Evolutionary conservation across 2,329 filamentous ascomycete species (phyloP).

Genomic region (Hymenoscyphus albidus): DNA sequence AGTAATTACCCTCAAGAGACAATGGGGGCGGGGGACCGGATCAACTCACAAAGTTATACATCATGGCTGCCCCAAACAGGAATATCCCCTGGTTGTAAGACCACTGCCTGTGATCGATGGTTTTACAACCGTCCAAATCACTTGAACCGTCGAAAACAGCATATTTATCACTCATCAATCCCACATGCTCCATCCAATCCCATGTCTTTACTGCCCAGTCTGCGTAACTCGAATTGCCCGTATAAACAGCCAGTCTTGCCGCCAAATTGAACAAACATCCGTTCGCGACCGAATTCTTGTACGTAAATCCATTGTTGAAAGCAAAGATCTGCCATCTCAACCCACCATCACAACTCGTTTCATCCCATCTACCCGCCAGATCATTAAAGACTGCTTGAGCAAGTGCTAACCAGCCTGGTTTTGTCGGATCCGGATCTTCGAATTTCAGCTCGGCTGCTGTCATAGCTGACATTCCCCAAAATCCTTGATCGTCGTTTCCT

Average conservation of each 20-base stretch:
- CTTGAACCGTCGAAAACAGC: slow-evolving; percentile 58
- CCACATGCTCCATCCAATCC: slow-evolving; percentile 58
- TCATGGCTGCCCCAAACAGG: slow-evolving; percentile 52
- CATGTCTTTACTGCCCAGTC: slow-evolving; percentile 73
- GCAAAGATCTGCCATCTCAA: slow-evolving; percentile 80
- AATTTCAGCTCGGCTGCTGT: slow-evolving; percentile 66
- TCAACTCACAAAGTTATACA: slow-evolving; percentile 45
- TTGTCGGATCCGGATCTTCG: slow-evolving; percentile 45
- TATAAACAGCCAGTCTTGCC: slow-evolving; percentile 69
- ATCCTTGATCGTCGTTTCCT: slow-evolving; percentile 71
- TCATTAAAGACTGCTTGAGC: slow-evolving; percentile 70
- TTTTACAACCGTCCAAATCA: slow-evolving; percentile 52
- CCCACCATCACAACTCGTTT: slow-evolving; percentile 64
- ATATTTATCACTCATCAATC: slow-evolving; percentile 54
- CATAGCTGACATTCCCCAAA: slow-evolving; percentile 70
- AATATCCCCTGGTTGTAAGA: slow-evolving; percentile 65
- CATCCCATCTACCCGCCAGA: slow-evolving; percentile 70
- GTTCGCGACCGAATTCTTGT: slow-evolving; percentile 65
- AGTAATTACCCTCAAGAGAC: slow-evolving; percentile 4
- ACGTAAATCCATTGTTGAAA: slow-evolving; percentile 75
- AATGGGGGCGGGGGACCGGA: slow-evolving; percentile 4
- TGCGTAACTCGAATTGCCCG: slow-evolving; percentile 69
- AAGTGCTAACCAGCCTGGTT: slow-evolving; percentile 65
- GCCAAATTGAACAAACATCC: slow-evolving; percentile 59
- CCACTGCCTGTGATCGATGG: slow-evolving; percentile 59